Conservation (phyloP, 805 yeast species). For the Naumovozyma dairenensis region DNA sequence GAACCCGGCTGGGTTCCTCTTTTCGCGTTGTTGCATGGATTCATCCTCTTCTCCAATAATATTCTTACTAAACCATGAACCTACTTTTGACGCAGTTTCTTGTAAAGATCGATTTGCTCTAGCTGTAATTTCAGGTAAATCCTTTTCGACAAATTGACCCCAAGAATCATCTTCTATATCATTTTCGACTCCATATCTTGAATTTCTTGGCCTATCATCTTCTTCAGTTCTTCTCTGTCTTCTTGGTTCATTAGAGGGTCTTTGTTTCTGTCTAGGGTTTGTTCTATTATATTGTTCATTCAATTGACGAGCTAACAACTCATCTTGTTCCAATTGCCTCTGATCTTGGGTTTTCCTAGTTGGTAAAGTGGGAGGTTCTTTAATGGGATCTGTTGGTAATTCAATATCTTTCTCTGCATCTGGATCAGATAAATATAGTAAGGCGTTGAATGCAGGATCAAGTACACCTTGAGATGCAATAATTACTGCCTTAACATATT, state of each 20-base stretch:
- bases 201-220: constrained; percentile 8
- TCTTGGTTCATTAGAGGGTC: constrained; percentile 21
- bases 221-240: constrained; percentile 19
- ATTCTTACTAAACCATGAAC: constrained; percentile 56
- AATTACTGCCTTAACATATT: constrained; percentile 63
- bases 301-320: constrained; percentile 66
- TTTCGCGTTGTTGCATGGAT: neutral
- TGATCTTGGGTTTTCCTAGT: constrained; percentile 26
- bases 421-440: constrained; percentile 73
- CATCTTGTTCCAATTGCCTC: constrained; percentile 68
- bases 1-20: neutral
- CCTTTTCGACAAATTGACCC: constrained; percentile 48
- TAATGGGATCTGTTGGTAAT: constrained; percentile 32
- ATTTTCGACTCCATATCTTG: constrained; percentile 16
- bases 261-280: constrained; percentile 3
- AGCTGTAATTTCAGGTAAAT: constrained; percentile 51
- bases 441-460: constrained; percentile 83
- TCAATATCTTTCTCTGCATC: constrained; percentile 40
- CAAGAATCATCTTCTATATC: constrained; percentile 41
- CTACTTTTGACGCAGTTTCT: constrained; percentile 67
- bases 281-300: constrained; percentile 49
- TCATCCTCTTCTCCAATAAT: constrained; percentile 9
- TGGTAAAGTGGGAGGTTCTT: constrained; percentile 23
- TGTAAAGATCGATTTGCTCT: constrained; percentile 65
- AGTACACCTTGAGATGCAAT: constrained; percentile 77